phyloP scores from a whole-genome alignment of 2,329 filamentous ascomycete species.

The Xylariaceae sp. region DNA sequence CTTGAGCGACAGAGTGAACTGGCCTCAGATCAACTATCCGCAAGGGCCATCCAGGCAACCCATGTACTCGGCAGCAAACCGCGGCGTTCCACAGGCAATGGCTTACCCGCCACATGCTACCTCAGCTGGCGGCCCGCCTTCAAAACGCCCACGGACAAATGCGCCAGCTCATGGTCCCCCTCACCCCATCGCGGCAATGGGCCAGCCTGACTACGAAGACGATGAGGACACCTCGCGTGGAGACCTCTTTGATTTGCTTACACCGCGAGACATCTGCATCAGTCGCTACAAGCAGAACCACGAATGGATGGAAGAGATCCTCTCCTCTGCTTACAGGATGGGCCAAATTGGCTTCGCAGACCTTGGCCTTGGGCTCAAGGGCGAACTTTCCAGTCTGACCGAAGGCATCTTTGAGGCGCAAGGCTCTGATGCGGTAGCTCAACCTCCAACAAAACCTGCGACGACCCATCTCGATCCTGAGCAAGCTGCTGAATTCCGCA shows the following conservation, averaged over 20 bases:
- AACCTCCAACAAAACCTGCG: slow-evolving; percentile 54
- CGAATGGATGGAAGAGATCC: slow-evolving; percentile 98
- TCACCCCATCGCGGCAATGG: slow-evolving; percentile 36
- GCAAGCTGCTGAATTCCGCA: slow-evolving; percentile 80
- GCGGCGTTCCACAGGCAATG: slow-evolving; percentile 56
- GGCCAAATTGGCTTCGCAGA: slow-evolving; percentile 83
- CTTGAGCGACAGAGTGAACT: slow-evolving; percentile 82
- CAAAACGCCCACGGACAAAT: slow-evolving; percentile 51
- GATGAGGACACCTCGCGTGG: slow-evolving; percentile 85
- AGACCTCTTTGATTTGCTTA: slow-evolving; percentile 85
- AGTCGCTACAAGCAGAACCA: slow-evolving; percentile 91
- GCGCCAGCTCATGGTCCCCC: slow-evolving; percentile 38
- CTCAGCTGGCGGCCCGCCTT: slow-evolving; percentile 44
- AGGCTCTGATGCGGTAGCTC: slow-evolving; percentile 43
- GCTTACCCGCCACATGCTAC: slow-evolving; percentile 55
- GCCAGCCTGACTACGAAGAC: slow-evolving; percentile 62
- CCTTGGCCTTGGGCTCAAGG: slow-evolving; percentile 78
- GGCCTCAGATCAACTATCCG: slow-evolving; percentile 78
- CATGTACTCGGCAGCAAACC: slow-evolving; percentile 46
- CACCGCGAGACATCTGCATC: slow-evolving; percentile 83
- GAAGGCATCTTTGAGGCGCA: slow-evolving; percentile 76
- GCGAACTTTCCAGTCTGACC: slow-evolving; percentile 76
- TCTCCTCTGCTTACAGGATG: slow-evolving; percentile 84
- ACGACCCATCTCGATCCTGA: slow-evolving; percentile 66
- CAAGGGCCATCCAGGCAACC: slow-evolving; percentile 48